Base-by-base conservation (phyloP, 108 stramenopile genomes). In the Seminavis robusta region DNA sequence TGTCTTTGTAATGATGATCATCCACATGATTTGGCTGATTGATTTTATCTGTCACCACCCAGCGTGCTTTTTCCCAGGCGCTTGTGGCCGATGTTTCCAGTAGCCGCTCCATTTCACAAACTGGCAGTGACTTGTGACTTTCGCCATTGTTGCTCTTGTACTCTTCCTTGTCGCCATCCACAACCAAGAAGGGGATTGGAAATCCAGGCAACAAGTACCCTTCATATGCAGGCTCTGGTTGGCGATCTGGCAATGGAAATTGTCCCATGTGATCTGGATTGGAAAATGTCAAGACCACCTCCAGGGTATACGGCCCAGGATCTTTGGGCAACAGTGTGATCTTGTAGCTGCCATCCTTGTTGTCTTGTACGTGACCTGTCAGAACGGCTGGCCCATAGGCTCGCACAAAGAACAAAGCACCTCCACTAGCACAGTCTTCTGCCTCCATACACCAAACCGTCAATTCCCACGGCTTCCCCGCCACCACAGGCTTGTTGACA, bases 361-460 rank as follows among this genome's bases (percentile, higher is more conserved):
- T 27, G 24, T 61, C 72, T 19, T 59, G 46, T 10, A 81, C 66
- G 3, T 36, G 41, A 31, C 80, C 80, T 4, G 80, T 70, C 33
- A 81, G 63, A n/a, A 89, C 74, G 1, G 87, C 62, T 3, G 83
- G 81, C 26, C 87, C 87, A 53, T 89, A 89, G 0, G 80, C 78
- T 10, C 87, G 72, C 10, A 89, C 52, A 48, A 69, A 89, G 44
- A 89, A 88, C 0, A 52, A 31, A 7, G 83, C 78, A 25, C 54
- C 43, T 43, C 9, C 66, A 31, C 20, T 42, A 38, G 28, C 21
- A 46, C 73, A 68, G n/a, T 67, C 57, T 15, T 63, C 47, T 47
- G 76, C 66, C 23, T 52, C 45, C 19, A 47, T 36, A 54, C 82
- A 84, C 24, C 34, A 53, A 0, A 84, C 9, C 0, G 47, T 31